Base-by-base conservation (phyloP, 2,329 filamentous ascomycete species). In the Mollisiaceae sp. region DNA sequence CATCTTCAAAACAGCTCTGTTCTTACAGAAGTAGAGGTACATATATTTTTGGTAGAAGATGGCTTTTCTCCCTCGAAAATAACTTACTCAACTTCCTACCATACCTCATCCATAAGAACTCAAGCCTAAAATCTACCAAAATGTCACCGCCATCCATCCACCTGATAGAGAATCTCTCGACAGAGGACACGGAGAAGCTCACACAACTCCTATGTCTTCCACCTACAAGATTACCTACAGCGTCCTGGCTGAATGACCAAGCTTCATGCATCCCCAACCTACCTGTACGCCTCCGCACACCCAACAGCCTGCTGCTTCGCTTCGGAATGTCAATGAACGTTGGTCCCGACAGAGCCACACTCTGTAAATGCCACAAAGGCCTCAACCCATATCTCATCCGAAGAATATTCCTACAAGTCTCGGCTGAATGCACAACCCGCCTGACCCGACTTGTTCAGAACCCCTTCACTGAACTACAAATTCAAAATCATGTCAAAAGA, bases 381-480 rank as follows among this genome's bases (percentile, higher is more conserved):
- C 77, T 85, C 4, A 77, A 84, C 47, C 76, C 81, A 0, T 77
- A 75, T 45, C 67, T 84, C 12, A 79, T 85, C 18, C 79, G 79
- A 52, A 76, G 76, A 20, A 70, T 84, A n/a, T 82, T 82, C 71
- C 58, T 78, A 20, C 75, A 81, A 6, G 57, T 85, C 8, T 74
- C 73, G 0, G 73, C 77, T 8, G 84, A 85, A 71, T 76, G 77
- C 35, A 82, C 78, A 0, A 69, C 70, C 6, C 76, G 75, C 14
- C 66, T 75, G 1, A 71, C 74, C 18, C 68, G 68, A 1, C 72
- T 79, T 52, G 50, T 60, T 18, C 36, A 65, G 11, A 64, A 66
- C 22, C 43, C 39, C 8, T 70, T 73, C 65, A 69, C 72, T 3
- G 22, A 64, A 12, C 18, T 39, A n/a, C 32, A 60, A 14, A 35